These are phyloP conservation scores for Exophiala lecanii-corni DNA, from an alignment of 2,329 filamentous ascomycete species.

Conservation along the genomic window DNA sequence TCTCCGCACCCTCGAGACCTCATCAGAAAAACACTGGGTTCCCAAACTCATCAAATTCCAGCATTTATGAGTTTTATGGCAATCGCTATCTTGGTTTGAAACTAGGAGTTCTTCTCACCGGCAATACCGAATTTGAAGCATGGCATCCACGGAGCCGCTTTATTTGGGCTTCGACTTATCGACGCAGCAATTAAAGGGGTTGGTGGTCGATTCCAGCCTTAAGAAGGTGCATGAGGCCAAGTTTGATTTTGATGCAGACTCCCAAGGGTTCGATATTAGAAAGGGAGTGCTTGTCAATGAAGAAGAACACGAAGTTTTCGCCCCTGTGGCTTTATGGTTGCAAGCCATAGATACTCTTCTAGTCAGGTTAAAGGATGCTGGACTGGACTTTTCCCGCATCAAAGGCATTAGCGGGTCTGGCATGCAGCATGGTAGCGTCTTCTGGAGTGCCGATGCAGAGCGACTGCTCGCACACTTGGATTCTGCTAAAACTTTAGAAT, in stretches of 20 bases:
- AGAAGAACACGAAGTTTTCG: slow-evolving; percentile 80
- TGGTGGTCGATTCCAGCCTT: slow-evolving; percentile 78
- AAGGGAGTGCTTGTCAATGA: slow-evolving; percentile 87
- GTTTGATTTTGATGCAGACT: slow-evolving; percentile 90
- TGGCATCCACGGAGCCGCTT: slow-evolving; percentile 52
- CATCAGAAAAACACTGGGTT: no score
- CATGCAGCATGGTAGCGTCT: slow-evolving; percentile 97
- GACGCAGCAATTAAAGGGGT: slow-evolving; percentile 92
- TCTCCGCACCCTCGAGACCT: neutral
- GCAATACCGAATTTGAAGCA: slow-evolving; percentile 19
- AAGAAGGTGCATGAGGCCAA: slow-evolving; percentile 79
- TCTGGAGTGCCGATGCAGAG: slow-evolving; percentile 74
- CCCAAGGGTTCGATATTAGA: slow-evolving; percentile 68
- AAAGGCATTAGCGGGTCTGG: slow-evolving; percentile 84
- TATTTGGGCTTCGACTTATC: slow-evolving; percentile 95
- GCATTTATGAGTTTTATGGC: no score
- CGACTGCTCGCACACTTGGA: slow-evolving; percentile 58
- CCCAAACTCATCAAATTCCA: no score
- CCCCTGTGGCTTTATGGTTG: slow-evolving; percentile 90
- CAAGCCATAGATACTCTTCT: slow-evolving; percentile 88
- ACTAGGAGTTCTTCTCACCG: no score
- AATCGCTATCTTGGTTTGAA: no score
- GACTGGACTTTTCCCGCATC: slow-evolving; percentile 69
- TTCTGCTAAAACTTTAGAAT: slow-evolving; percentile 57
- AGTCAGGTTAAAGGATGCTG: slow-evolving; percentile 62